These are phyloP conservation scores for Penicillium sp. DNA, from an alignment of 2,329 filamentous ascomycete species.

Conservation along the genomic window DNA sequence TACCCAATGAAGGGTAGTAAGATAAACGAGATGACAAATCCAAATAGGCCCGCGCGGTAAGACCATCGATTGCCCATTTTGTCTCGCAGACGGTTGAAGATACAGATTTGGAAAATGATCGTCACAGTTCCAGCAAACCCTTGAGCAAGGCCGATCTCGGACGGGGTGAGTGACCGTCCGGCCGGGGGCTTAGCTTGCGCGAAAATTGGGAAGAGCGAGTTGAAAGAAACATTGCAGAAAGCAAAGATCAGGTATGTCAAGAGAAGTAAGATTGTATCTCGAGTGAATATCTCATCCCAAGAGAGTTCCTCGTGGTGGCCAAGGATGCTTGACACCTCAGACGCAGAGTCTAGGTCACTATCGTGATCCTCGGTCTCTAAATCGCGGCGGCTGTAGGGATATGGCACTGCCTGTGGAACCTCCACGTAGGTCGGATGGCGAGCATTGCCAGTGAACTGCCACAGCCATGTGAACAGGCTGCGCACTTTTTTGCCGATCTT, in stretches of 20 bases:
- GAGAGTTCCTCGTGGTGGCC: constrained; percentile 53
- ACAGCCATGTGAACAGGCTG: constrained; percentile 65
- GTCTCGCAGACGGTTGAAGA: constrained; percentile 77
- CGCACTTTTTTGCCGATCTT: constrained; percentile 59
- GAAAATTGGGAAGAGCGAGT: constrained; percentile 92
- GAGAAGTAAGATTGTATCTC: constrained; percentile 78
- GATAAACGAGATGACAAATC: constrained; percentile 78
- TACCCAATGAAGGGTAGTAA: constrained; percentile 91
- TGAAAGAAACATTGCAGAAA: constrained; percentile 90
- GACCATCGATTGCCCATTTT: constrained; percentile 81
- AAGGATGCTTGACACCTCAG: constrained; percentile 38
- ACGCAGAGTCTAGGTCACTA: constrained; percentile 47
- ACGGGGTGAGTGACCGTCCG: constrained; percentile 71
- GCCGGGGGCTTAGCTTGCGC: constrained; percentile 71
- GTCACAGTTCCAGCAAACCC: constrained; percentile 82
- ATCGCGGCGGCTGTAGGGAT: constrained; percentile 30
- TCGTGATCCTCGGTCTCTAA: constrained; percentile 39
- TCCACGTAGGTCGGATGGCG: constrained; percentile 61
- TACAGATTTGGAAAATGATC: constrained; percentile 83
- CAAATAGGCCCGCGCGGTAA: constrained; percentile 74
- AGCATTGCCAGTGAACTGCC: constrained; percentile 64
- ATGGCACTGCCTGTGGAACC: constrained; percentile 27
- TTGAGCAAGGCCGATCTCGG: constrained; percentile 80
- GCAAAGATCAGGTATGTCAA: constrained; percentile 90
- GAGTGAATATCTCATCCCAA: constrained; percentile 66